A percentile compares a stretch with the other conserved stretches of the same genome.
phyloP scores from a whole-genome alignment of 306 rosid genomes.

The Lagenaria siceraria region DNA sequence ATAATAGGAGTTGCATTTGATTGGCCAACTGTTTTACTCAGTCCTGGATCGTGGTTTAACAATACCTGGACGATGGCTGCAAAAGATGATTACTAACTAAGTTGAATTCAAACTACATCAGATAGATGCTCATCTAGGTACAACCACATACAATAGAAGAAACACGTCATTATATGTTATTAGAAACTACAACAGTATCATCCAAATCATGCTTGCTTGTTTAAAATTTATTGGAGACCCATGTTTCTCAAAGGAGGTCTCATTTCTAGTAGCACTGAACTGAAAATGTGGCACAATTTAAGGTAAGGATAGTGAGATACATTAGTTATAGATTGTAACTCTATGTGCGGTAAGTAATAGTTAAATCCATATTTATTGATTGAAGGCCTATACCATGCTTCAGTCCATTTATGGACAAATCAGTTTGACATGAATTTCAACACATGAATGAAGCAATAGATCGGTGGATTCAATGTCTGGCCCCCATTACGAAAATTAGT shows the following conservation, averaged over 20 bases:
- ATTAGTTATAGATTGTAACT: background rate
- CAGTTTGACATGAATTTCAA: background rate
- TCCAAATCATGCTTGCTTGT: background rate
- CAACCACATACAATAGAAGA: background rate
- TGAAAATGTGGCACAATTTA: background rate
- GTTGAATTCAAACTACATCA: background rate
- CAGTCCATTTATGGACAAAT: background rate
- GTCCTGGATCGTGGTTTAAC: constrained; percentile 49
- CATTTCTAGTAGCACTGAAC: background rate
- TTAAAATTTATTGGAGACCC: background rate
- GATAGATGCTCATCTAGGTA: background rate
- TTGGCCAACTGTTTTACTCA: constrained; percentile 63
- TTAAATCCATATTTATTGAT: background rate
- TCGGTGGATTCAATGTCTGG: background rate
- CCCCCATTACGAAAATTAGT: background rate
- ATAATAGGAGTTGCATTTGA: constrained; percentile 79
- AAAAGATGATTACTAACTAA: constrained; percentile 2
- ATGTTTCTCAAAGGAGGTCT: background rate
- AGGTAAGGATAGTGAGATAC: background rate
- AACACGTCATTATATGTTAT: background rate
- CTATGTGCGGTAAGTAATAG: background rate
- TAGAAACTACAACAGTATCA: background rate
- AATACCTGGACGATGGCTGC: constrained; percentile 50
- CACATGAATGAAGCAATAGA: background rate
- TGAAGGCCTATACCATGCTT: background rate